Percentiles rank a stretch among this genome's conserved stretches.
These are phyloP conservation scores for Bombardia bombarda DNA, from an alignment of 495 filamentous ascomycete species.

Conservation along the genomic window DNA sequence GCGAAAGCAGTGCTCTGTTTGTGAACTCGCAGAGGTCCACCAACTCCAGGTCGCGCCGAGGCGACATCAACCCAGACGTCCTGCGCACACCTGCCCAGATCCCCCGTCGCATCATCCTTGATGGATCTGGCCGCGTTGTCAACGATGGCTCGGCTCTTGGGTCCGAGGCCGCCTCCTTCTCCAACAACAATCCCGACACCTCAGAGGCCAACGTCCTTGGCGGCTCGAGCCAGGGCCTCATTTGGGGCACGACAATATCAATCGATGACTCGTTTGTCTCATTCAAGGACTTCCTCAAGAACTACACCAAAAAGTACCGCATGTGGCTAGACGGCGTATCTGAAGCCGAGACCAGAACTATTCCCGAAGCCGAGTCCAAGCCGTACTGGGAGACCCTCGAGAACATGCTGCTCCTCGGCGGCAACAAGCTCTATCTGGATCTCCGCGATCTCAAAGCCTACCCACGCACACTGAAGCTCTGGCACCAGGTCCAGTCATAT, in stretches of 20 bases:
- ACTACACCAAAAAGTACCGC: constrained; percentile 87
- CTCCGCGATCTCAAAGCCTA: constrained; percentile 85
- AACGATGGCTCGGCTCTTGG: constrained; percentile 42
- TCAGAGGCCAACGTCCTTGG: constrained; percentile 87
- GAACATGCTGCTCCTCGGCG: constrained; percentile 79
- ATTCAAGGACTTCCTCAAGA: constrained; percentile 85
- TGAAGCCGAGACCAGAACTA: constrained; percentile 58
- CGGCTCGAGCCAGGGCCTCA: constrained; percentile 68
- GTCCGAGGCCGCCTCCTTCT: constrained; percentile 79
- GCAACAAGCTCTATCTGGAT: constrained; percentile 79
- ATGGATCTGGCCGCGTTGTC: constrained; percentile 70
- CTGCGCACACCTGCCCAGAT: constrained; percentile 57
- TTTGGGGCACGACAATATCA: constrained; percentile 97
- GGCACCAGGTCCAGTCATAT: constrained; percentile 88
- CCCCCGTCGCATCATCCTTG: constrained; percentile 68
- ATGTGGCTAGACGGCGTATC: constrained; percentile 80
- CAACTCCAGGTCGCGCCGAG: constrained; percentile 55
- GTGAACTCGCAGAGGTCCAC: constrained; percentile 56
- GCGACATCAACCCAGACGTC: constrained; percentile 75
- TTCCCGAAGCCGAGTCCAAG: constrained; percentile 57
- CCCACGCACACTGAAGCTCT: constrained; percentile 84
- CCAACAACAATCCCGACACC: constrained; percentile 77
- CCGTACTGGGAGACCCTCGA: constrained; percentile 82
- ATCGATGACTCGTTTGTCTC: constrained; percentile 77
- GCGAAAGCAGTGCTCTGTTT: constrained; percentile 80